phyloP scores from a whole-genome alignment of 2,329 filamentous ascomycete species.

The Orbilia javanica region DNA sequence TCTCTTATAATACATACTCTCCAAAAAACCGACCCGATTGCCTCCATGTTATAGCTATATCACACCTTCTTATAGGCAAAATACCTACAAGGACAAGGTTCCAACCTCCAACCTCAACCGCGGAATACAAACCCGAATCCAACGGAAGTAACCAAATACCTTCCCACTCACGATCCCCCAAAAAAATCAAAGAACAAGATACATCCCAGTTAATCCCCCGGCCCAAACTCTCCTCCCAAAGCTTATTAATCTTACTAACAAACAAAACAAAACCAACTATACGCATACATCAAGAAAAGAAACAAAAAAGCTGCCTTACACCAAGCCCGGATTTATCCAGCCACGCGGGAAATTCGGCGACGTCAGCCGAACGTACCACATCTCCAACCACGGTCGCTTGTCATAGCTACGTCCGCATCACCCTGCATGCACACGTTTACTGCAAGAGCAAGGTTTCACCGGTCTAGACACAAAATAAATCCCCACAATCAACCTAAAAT shows the following conservation, averaged over 20 bases:
- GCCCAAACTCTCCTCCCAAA: neutral
- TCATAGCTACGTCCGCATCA: neutral
- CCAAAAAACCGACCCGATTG: too few relatives aligned
- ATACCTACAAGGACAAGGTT: neutral
- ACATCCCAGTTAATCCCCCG: neutral
- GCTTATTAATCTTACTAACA: neutral
- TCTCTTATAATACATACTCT: too few relatives aligned
- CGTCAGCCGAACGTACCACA: conserved; percentile 17
- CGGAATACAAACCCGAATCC: neutral
- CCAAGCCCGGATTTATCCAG: conserved; percentile 41
- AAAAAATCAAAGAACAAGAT: neutral
- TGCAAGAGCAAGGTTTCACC: neutral
- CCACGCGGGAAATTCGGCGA: conserved; percentile 43
- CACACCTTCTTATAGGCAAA: neutral
- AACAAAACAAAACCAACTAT: neutral
- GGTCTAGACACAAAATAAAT: too few relatives aligned
- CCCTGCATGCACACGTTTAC: neutral
- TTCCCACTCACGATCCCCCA: neutral
- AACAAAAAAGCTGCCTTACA: neutral
- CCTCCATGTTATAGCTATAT: too few relatives aligned
- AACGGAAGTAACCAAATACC: neutral
- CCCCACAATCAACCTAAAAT: too few relatives aligned
- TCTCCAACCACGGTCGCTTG: neutral
- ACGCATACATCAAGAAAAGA: neutral
- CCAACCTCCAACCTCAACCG: neutral